Conservation (phyloP, 1,139 yeast genomes). For the Yamadazyma atlantica region DNA sequence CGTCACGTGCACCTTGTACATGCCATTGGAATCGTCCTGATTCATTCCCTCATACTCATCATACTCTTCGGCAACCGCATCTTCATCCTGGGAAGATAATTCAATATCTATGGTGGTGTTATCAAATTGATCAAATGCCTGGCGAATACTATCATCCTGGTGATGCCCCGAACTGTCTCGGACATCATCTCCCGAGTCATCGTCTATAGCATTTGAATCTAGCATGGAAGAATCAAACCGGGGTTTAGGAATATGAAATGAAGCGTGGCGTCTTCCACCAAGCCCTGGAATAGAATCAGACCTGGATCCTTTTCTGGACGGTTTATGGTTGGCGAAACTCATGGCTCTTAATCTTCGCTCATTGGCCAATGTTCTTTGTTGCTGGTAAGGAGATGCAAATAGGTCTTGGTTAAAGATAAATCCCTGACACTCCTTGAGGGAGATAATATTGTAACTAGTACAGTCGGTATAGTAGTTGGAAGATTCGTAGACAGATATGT, state of each 20-base stretch:
- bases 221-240: constrained; percentile 16
- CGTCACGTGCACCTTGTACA: constrained; percentile 50
- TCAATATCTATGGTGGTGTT: constrained; percentile 17
- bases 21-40: constrained; percentile 18
- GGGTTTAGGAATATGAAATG: constrained; percentile 31
- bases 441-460: constrained; percentile 38
- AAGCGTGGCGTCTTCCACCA: constrained; percentile 32
- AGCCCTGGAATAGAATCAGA: constrained; percentile 10
- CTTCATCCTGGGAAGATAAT: constrained; percentile 13
- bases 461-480: constrained; percentile 31
- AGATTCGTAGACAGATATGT: constrained; percentile 56
- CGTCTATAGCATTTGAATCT: constrained; percentile 16
- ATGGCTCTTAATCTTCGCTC: constrained; percentile 33
- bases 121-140: constrained; percentile 19
- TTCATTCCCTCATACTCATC: constrained; percentile 21
- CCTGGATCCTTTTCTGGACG: constrained; percentile 7
- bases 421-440: constrained; percentile 68
- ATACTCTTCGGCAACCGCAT: constrained; percentile 19
- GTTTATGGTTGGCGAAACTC: constrained; percentile 17
- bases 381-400: constrained; percentile 68
- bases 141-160: constrained; percentile 6
- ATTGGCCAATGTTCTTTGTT: constrained; percentile 46
- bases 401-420: constrained; percentile 73
- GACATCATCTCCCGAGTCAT: constrained; percentile 13
- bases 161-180: background rate